phyloP scores from a whole-genome alignment of 2,329 filamentous ascomycete genomes.

The Phaeosphaeriaceae sp. region DNA sequence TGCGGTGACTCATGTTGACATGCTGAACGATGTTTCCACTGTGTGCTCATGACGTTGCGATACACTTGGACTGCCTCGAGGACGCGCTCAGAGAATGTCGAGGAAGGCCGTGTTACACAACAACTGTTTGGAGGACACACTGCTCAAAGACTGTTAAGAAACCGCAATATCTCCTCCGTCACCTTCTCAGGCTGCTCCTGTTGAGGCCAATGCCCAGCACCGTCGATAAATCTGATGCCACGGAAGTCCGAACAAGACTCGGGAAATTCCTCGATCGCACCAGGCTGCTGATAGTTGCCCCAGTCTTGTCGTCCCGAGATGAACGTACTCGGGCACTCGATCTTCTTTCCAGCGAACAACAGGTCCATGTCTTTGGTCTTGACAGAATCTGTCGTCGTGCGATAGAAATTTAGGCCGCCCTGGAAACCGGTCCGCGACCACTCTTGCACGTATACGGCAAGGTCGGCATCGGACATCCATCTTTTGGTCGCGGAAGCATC shows the following conservation, averaged over 20 bases:
- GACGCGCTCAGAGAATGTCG: not conserved
- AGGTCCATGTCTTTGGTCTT: slow-evolving; percentile 59
- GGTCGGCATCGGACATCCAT: slow-evolving; percentile 67
- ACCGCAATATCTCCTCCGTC: slow-evolving; percentile 54
- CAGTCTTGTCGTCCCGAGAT: slow-evolving; percentile 70
- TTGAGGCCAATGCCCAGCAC: slow-evolving; percentile 74
- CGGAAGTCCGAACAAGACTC: slow-evolving; percentile 61
- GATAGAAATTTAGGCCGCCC: slow-evolving; percentile 72
- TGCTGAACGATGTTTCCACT: too few species aligned
- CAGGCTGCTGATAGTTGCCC: slow-evolving; percentile 73
- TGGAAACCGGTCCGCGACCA: slow-evolving; percentile 70
- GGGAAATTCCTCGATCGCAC: slow-evolving; percentile 65
- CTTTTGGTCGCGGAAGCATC: slow-evolving; percentile 53
- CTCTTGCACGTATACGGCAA: slow-evolving; percentile 67
- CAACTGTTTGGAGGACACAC: not conserved
- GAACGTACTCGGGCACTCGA: slow-evolving; percentile 67
- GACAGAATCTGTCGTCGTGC: slow-evolving; percentile 61
- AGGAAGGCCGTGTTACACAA: not conserved
- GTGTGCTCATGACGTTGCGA: too few species aligned
- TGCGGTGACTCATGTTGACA: too few species aligned
- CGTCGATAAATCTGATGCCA: slow-evolving; percentile 61
- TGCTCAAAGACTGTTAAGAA: slow-evolving; percentile 39
- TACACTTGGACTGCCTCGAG: not conserved
- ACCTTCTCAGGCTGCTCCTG: slow-evolving; percentile 68
- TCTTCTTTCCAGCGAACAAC: slow-evolving; percentile 65